Percentiles rank a stretch among this genome's conserved stretches.
Evolutionary conservation across 2,329 filamentous ascomycete species (phyloP).

Genomic region (Phialemonium atrogriseum): DNA sequence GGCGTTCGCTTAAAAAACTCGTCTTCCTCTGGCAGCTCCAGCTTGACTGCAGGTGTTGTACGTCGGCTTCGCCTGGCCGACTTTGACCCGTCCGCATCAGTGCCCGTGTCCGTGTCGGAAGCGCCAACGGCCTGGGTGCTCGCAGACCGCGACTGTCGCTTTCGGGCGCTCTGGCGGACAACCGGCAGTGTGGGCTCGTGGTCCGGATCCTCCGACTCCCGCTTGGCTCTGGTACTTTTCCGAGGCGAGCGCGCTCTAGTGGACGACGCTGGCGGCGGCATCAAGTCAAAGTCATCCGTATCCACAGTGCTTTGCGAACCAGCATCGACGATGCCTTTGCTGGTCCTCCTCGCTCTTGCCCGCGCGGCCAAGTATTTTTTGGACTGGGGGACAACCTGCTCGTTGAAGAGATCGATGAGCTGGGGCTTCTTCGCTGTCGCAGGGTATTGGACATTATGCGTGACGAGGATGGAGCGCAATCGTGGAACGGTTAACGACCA

Average conservation of each 20-base stretch:
- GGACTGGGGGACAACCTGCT: conserved; percentile 70
- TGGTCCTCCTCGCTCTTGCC: conserved; percentile 75
- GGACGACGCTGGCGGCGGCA: conserved; percentile 37
- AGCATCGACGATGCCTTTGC: conserved; percentile 70
- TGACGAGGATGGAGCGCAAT: conserved; percentile 83
- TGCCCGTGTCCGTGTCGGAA: conserved; percentile 42
- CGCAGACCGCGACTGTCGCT: conserved; percentile 44
- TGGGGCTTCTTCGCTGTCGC: conserved; percentile 87
- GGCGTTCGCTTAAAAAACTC: conserved; percentile 29
- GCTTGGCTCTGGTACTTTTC: conserved; percentile 43
- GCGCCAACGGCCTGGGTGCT: conserved; percentile 45
- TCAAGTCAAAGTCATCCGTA: conserved; percentile 49
- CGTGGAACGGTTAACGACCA: conserved; percentile 76
- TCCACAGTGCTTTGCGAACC: conserved; percentile 56
- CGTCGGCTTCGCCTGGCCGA: conserved; percentile 43
- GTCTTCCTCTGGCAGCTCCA: conserved; percentile 44
- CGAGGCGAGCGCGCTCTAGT: conserved; percentile 46
- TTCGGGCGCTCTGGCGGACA: conserved; percentile 38
- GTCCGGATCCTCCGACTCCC: conserved; percentile 41
- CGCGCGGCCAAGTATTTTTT: conserved; percentile 67
- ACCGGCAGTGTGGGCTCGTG: conserved; percentile 19
- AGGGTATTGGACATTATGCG: conserved; percentile 77
- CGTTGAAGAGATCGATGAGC: conserved; percentile 75
- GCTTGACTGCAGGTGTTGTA: conserved; percentile 45
- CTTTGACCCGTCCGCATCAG: conserved; percentile 32